Base-by-base conservation (phyloP, 2,329 filamentous ascomycete genomes). In the Xylaria sp. region DNA sequence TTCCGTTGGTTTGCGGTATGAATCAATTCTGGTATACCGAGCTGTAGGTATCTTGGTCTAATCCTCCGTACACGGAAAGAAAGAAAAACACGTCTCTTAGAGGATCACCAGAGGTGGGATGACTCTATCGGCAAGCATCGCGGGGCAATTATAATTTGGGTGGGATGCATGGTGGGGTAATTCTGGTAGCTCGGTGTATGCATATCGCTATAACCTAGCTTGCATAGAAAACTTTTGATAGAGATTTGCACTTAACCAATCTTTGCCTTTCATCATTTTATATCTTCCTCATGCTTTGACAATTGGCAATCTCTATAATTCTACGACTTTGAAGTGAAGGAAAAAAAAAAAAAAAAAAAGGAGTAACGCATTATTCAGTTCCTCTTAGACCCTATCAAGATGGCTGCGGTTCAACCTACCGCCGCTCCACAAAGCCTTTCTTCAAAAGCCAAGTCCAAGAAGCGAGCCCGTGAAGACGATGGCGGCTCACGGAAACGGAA, bases 391-490 rank as follows among this genome's bases (percentile, higher is more conserved):
- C 7, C 8, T 45, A 14, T 23, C 57, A 67, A 15, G 1, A 73
- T 73, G 70, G 60, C 70, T 9, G 61, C 68, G 35, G 50, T 33
- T 0, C 57, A 68, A 25, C 53, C 63, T 8, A 21, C 67, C 1
- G 11, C 49, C 4, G 71, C 67, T 31, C 67, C 59, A 31, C 65
- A 66, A 62, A 61, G 46, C 43, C 47, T 64, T 51, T 66, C 70
- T 28, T 49, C 70, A 19, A 76, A 74, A 63, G 66, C 71, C 57
- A 75, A 74, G 61, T 67, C 79, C 51, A 84, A 80, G 71, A 90
- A 87, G 77, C 85, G 88, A 69, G 82, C 84, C 64, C 80, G 81
- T 1, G 84, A 85, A 21, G 76, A 80, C 23, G 79, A 81, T 11
- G 78, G 78, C 21, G 45, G 54, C 40, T 46, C 60, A 11, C 80